Conservation (phyloP, 139 green algal genomes). For the Chlorella sp. region DNA sequence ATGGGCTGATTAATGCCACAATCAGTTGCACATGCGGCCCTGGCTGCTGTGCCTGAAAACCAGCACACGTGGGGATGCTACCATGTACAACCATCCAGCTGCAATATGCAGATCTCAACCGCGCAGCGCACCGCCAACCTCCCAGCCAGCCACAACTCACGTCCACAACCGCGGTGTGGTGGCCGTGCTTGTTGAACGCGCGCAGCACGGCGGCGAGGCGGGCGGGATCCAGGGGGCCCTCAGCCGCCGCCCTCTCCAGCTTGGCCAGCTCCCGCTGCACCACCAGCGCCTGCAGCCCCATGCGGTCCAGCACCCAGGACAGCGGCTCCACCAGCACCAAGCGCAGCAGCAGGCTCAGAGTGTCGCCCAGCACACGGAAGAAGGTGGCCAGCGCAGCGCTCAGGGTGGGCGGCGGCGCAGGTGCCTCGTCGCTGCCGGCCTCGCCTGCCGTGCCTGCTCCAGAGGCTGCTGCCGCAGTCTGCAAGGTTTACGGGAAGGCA, state of each 20-base stretch:
- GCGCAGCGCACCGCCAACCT: too few relatives aligned
- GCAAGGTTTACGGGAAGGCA: too few relatives aligned
- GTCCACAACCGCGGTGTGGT: not conserved
- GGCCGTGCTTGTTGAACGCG: constrained; percentile 11
- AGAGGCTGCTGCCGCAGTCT: too few relatives aligned
- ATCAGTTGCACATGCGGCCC: too few relatives aligned
- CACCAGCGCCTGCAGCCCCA: constrained; percentile 19
- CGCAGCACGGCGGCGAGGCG: constrained; percentile 18
- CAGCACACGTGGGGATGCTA: too few relatives aligned
- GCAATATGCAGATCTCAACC: too few relatives aligned
- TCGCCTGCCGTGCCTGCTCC: not conserved
- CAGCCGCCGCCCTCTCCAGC: constrained; percentile 23
- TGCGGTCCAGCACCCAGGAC: constrained; percentile 30
- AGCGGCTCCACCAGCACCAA: constrained; percentile 39
- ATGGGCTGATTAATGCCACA: too few relatives aligned
- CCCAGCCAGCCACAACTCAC: too few relatives aligned
- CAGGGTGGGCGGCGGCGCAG: not conserved
- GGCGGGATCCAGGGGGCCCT: not conserved
- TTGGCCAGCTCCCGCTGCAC: constrained; percentile 6
- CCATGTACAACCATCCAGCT: too few relatives aligned
- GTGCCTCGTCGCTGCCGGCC: not conserved
- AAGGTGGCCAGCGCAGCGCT: not conserved
- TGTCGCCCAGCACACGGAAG: constrained; percentile 19
- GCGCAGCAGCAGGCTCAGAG: constrained; percentile 37
- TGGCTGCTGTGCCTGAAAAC: too few relatives aligned